These are phyloP conservation scores for Leptographium lundbergii DNA, from an alignment of 2,329 filamentous ascomycete genomes.

Conservation along the genomic window DNA sequence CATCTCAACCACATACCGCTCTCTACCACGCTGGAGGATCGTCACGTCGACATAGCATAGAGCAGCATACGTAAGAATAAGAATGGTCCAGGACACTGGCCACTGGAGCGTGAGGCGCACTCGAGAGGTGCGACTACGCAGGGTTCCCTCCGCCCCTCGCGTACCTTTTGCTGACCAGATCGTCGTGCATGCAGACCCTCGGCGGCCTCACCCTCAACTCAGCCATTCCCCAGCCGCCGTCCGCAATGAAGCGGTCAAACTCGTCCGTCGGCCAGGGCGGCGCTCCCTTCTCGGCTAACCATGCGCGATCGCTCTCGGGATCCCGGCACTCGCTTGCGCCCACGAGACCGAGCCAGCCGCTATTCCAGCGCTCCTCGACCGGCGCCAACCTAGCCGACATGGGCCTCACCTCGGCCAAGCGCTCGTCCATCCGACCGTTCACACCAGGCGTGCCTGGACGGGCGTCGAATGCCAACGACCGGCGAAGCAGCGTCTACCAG, in stretches of 20 bases:
- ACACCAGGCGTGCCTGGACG: constrained; percentile 38
- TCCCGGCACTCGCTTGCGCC: constrained; percentile 78
- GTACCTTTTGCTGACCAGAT: constrained; percentile 2
- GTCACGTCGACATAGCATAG: not conserved
- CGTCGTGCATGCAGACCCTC: constrained; percentile 51
- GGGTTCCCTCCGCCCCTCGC: not conserved
- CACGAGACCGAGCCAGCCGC: constrained; percentile 69
- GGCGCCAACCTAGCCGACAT: constrained; percentile 59
- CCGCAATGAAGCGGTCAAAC: constrained; percentile 85
- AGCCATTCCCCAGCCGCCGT: constrained; percentile 78
- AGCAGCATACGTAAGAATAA: constrained; percentile 28
- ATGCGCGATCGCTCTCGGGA: constrained; percentile 72
- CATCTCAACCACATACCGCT: not conserved
- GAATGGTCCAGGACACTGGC: constrained; percentile 77
- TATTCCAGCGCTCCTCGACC: constrained; percentile 76
- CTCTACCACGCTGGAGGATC: not conserved
- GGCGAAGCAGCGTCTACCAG: constrained; percentile 75
- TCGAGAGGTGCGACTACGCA: constrained; percentile 56
- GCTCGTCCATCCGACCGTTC: constrained; percentile 68
- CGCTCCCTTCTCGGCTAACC: constrained; percentile 49
- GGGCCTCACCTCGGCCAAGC: constrained; percentile 72
- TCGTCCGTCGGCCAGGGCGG: constrained; percentile 56
- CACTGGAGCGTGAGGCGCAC: constrained; percentile 86
- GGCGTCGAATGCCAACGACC: constrained; percentile 39
- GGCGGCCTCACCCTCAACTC: constrained; percentile 74